Evolutionary conservation across 225 moss, liverwort and hornwort genomes (phyloP).

Genomic region (Anthoceros angustus): DNA sequence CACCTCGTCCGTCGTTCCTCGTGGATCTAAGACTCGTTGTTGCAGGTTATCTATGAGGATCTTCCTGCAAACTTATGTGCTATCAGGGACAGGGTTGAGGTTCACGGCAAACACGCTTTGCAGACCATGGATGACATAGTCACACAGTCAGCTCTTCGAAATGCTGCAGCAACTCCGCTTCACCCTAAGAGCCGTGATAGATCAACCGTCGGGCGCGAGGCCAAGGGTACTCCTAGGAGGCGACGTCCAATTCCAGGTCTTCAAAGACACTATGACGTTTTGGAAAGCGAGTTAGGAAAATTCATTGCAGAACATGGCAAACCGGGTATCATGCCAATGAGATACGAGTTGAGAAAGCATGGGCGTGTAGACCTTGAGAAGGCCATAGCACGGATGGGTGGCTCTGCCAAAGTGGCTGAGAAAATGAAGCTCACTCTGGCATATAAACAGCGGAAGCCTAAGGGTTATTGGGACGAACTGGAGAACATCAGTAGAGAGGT

Average conservation of each 20-base stretch:
- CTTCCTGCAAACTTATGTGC: conserved; percentile 80
- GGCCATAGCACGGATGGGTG: conserved; percentile 72
- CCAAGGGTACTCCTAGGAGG: conserved; percentile 14
- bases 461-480: conserved; percentile 89
- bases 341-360: conserved; percentile 58
- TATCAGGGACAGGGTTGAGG: conserved; percentile 65
- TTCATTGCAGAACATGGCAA: conserved; percentile 62
- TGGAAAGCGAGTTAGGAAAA: conserved; percentile 50
- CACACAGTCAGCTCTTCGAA: neutral
- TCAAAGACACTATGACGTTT: conserved; percentile 56
- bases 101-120: conserved; percentile 16
- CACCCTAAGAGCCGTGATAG: neutral
- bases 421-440: conserved; percentile 54
- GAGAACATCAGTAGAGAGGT: conserved; percentile 78
- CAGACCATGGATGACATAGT: conserved; percentile 2
- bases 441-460: conserved; percentile 71
- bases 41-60: conserved; percentile 78
- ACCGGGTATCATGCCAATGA: conserved; percentile 78
- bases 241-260: conserved; percentile 51
- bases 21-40: neutral
- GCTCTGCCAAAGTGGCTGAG: conserved; percentile 61
- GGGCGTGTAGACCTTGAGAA: conserved; percentile 93
- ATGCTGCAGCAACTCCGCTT: neutral
- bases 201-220: conserved; percentile 4
- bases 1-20: conserved; percentile 5